A percentile compares a stretch with the other conserved stretches of the same genome.
Conservation (phyloP, 495 filamentous ascomycete species). For the Astrocystis sublimbata region DNA sequence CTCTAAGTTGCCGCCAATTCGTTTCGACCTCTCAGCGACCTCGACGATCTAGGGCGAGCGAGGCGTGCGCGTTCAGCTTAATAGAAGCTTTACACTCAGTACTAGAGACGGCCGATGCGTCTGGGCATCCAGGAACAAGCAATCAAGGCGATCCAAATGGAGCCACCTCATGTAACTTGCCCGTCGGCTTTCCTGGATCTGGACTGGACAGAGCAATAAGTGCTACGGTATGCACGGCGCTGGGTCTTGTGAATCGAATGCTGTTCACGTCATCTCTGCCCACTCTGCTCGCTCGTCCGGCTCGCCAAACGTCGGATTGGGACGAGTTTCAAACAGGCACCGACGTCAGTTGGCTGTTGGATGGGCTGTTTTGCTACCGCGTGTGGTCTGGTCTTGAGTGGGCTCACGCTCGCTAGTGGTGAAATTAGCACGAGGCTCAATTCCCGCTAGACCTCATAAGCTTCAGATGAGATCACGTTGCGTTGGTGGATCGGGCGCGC, state of each 20-base stretch:
- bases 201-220: not conserved
- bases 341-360: constrained; percentile 13
- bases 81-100: not conserved
- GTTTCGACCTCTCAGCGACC: not conserved
- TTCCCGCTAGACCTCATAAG: not conserved
- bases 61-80: not conserved
- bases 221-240: not conserved
- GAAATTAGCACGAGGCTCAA: not conserved
- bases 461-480: constrained; percentile 9
- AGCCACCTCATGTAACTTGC: not conserved
- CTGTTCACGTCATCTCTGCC: constrained; percentile 18
- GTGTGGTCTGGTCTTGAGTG: too few species aligned
- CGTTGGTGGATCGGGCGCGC: not conserved
- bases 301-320: not conserved
- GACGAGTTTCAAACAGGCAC: not conserved
- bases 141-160: not conserved
- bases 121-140: not conserved
- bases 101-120: not conserved
- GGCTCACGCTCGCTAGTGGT: constrained; percentile 12
- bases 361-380: constrained; percentile 15
- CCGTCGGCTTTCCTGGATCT: not conserved
- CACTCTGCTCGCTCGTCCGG: constrained; percentile 5
- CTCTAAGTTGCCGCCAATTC: not conserved
- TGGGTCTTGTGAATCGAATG: too few species aligned
- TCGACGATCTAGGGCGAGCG: not conserved